A percentile compares a stretch with the other conserved stretches of the same genome.
Evolutionary conservation across 2,329 filamentous ascomycete genomes (phyloP).

Genomic region (Botryosphaeria dothidea): DNA sequence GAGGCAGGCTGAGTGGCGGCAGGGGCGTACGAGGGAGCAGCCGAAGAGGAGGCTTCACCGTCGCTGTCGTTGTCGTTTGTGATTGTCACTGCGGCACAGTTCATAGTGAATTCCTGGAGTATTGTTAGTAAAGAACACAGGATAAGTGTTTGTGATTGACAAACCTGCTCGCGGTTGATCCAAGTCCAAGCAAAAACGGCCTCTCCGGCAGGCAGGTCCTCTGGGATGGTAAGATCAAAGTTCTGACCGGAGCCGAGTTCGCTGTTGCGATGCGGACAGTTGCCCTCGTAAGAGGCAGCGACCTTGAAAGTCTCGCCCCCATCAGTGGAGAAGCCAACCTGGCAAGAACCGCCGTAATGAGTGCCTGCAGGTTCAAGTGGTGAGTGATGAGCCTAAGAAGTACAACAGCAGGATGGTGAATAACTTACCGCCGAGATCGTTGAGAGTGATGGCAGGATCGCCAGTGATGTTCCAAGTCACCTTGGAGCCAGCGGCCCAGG

Average conservation of each 20-base stretch:
- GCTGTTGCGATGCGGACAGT: constrained; percentile 46
- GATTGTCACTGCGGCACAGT: constrained; percentile 48
- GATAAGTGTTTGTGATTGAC: constrained; percentile 23
- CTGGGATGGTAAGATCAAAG: constrained; percentile 48
- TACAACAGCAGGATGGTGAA: too few species aligned
- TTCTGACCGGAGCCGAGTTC: constrained; percentile 41
- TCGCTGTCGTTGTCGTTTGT: constrained; percentile 22
- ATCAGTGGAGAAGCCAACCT: constrained; percentile 48
- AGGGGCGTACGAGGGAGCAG: not conserved
- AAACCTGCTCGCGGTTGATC: constrained; percentile 47
- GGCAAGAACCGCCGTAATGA: constrained; percentile 50
- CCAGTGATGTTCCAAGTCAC: constrained; percentile 14
- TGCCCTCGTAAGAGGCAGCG: constrained; percentile 48
- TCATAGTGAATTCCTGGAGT: constrained; percentile 43
- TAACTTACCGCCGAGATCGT: constrained; percentile 8
- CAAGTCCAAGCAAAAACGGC: constrained; percentile 51
- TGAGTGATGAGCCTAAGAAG: not conserved
- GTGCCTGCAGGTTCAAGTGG: constrained; percentile 28
- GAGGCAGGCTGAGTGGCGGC: not conserved
- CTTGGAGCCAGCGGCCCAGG: constrained; percentile 14
- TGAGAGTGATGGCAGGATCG: not conserved
- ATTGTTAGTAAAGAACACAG: constrained; percentile 16
- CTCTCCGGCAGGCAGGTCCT: constrained; percentile 43
- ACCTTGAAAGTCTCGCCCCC: constrained; percentile 47
- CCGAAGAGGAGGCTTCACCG: not conserved